A percentile compares a stretch with the other conserved stretches of the same genome.
These are phyloP conservation scores for Azolla pinnata DNA, from an alignment of 75 land plant genomes.

Conservation along the genomic window DNA sequence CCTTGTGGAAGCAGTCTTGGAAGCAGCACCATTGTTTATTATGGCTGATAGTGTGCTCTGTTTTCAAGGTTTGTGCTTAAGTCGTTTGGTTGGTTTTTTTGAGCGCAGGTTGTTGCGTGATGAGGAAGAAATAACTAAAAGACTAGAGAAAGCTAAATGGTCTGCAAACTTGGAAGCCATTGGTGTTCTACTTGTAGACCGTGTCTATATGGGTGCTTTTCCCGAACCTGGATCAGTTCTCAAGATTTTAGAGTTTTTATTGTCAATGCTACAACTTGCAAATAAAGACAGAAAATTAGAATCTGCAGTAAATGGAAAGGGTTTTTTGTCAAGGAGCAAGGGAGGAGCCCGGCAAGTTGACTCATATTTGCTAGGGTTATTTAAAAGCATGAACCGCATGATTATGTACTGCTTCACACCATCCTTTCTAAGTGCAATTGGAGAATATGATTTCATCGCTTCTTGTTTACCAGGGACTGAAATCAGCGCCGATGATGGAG, in stretches of 20 bases:
- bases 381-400: conserved; percentile 88
- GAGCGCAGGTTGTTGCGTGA: conserved; percentile 87
- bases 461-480: conserved; percentile 42
- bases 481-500: conserved; percentile 11
- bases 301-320: conserved; percentile 65
- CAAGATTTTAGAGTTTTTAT: conserved; percentile 73
- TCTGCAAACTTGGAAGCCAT: conserved; percentile 78
- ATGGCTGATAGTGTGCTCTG: conserved; percentile 61
- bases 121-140: conserved; percentile 84
- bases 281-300: conserved; percentile 90
- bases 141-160: conserved; percentile 89
- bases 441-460: conserved; percentile 52
- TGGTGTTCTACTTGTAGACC: conserved; percentile 85
- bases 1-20: conserved; percentile 65
- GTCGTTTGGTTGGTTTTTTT: conserved; percentile 79
- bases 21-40: conserved; percentile 64
- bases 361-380: conserved; percentile 59
- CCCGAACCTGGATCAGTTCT: conserved; percentile 58
- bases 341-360: conserved; percentile 69
- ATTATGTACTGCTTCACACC: conserved; percentile 81
- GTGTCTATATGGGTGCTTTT: conserved; percentile 95
- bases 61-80: conserved; percentile 88
- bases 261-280: conserved; percentile 89
- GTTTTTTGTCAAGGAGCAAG: conserved; percentile 70
- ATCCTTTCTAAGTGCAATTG: conserved; percentile 48